These are phyloP conservation scores for Aspergillus sp. DNA, from an alignment of 2,329 filamentous ascomycete species.

Conservation along the genomic window DNA sequence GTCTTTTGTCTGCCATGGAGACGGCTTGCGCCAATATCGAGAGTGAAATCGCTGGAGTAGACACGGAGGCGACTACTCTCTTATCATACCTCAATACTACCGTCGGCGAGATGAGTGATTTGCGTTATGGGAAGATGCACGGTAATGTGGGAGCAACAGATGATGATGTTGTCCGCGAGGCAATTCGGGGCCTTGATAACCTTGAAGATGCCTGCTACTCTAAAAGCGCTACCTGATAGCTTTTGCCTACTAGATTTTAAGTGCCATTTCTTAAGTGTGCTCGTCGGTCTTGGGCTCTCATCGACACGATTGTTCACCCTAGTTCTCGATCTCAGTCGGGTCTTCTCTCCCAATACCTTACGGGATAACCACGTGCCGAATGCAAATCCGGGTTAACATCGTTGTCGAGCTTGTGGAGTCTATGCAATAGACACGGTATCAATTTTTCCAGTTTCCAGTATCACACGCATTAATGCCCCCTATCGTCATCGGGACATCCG, in stretches of 20 bases:
- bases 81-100: slow-evolving; percentile 63
- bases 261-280: neutral
- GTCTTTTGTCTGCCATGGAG: slow-evolving; percentile 69
- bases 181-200: slow-evolving; percentile 64
- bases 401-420: neutral
- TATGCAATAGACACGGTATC: neutral
- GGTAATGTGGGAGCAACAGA: slow-evolving; percentile 52
- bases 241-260: neutral
- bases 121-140: slow-evolving; percentile 73
- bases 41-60: slow-evolving; percentile 64
- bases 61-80: slow-evolving; percentile 63
- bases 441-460: too few species aligned
- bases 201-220: slow-evolving; percentile 64
- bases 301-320: neutral
- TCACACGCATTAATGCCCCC: neutral
- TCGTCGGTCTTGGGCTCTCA: neutral
- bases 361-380: neutral
- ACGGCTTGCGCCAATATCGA: slow-evolving; percentile 65
- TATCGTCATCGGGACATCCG: neutral
- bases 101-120: slow-evolving; percentile 74
- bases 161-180: slow-evolving; percentile 61
- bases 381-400: too few species aligned
- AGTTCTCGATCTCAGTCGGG: neutral
- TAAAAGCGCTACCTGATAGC: slow-evolving; percentile 10
- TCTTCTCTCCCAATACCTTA: neutral